phyloP scores from a whole-genome alignment of 2,329 filamentous ascomycete species.

The Xylaria sp. region DNA sequence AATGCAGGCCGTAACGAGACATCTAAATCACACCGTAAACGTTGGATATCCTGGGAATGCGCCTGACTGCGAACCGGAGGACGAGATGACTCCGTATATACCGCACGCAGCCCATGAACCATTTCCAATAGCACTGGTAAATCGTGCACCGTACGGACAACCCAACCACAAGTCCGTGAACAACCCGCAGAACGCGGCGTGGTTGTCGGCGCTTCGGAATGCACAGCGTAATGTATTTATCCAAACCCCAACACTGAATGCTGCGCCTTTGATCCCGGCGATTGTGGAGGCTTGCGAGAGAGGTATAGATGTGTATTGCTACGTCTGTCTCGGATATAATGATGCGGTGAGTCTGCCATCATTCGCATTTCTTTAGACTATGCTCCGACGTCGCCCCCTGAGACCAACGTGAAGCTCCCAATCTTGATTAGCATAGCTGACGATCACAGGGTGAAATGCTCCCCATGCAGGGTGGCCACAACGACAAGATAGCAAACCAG shows the following conservation, averaged over 20 bases:
- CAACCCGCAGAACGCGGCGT: slow-evolving; percentile 81
- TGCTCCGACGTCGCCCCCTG: not conserved
- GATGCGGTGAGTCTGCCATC: slow-evolving; percentile 63
- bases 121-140: slow-evolving; percentile 78
- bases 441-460: slow-evolving; percentile 73
- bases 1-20: slow-evolving; percentile 69
- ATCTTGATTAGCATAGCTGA: not conserved
- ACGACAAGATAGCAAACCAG: slow-evolving; percentile 74
- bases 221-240: slow-evolving; percentile 76
- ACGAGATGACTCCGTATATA: slow-evolving; percentile 75
- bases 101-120: slow-evolving; percentile 63
- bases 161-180: slow-evolving; percentile 69
- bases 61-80: slow-evolving; percentile 62
- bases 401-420: not conserved
- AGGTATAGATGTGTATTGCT: slow-evolving; percentile 75
- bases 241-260: slow-evolving; percentile 81
- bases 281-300: slow-evolving; percentile 73
- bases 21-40: slow-evolving; percentile 73
- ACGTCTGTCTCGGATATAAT: slow-evolving; percentile 82
- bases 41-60: slow-evolving; percentile 62
- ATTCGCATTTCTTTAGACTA: slow-evolving; percentile 4
- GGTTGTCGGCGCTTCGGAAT: slow-evolving; percentile 75
- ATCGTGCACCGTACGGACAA: slow-evolving; percentile 73
- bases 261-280: slow-evolving; percentile 72
- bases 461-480: slow-evolving; percentile 79